These are phyloP conservation scores for Ramicandelaber brevisporus DNA, from an alignment of 192 early-diverging fungal genomes.

Conservation along the genomic window DNA sequence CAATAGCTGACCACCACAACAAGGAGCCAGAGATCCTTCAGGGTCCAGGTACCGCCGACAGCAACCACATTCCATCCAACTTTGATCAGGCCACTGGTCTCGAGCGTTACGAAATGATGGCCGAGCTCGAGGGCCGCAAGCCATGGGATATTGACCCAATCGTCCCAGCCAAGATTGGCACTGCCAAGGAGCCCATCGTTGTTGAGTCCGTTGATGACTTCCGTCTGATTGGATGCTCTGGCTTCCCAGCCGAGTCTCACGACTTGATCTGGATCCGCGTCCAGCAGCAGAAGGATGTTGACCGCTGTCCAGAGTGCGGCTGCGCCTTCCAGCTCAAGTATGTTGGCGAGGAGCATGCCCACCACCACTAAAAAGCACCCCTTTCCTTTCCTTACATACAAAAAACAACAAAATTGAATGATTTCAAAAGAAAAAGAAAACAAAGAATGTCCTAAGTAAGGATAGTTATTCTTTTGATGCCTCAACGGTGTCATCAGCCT, in stretches of 20 bases:
- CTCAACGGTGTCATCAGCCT: no score
- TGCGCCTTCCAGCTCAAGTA: slow-evolving; percentile 43
- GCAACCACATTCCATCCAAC: slow-evolving; percentile 47
- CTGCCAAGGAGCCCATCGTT: slow-evolving; percentile 62
- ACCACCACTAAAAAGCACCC: no score
- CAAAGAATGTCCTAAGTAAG: no score
- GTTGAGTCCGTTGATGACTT: slow-evolving; percentile 54
- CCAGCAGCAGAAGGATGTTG: slow-evolving; percentile 43
- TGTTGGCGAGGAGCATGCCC: no score
- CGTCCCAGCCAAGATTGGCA: slow-evolving; percentile 40
- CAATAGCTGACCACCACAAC: neutral
- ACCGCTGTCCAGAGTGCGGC: slow-evolving; percentile 93
- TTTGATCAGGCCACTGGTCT: slow-evolving; percentile 73
- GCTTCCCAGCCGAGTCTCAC: slow-evolving; percentile 82
- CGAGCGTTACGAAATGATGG: slow-evolving; percentile 74
- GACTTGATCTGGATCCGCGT: slow-evolving; percentile 77
- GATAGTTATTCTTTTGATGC: no score
- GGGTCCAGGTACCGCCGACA: slow-evolving; percentile 41
- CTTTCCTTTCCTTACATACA: no score
- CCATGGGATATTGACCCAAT: slow-evolving; percentile 74
- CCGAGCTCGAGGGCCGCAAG: slow-evolving; percentile 60
- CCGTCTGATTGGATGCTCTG: slow-evolving; percentile 80
- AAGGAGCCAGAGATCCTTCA: neutral
- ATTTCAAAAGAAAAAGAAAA: no score
- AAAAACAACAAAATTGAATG: no score